A percentile compares a stretch with the other conserved stretches of the same genome.
These are phyloP conservation scores for Globisporangium splendens DNA, from an alignment of 352 stramenopile species.

Conservation along the genomic window DNA sequence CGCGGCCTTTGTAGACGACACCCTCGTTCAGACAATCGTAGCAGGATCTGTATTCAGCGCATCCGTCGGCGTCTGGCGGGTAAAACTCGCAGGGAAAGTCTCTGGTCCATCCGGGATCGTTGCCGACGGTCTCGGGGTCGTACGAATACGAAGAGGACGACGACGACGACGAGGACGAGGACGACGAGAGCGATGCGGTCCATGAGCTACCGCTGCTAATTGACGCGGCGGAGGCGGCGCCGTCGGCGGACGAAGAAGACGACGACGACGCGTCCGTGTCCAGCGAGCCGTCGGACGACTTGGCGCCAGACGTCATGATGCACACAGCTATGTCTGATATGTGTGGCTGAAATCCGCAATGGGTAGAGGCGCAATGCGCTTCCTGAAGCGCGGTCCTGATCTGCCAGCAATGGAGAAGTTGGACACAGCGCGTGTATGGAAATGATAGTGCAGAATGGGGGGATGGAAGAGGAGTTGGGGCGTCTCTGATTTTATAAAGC, in stretches of 20 bases:
- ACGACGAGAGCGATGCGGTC: neutral
- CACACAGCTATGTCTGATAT: too few relatives aligned
- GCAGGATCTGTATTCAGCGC: slow-evolving; percentile 38
- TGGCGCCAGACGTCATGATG: neutral
- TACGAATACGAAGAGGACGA: slow-evolving; percentile 13
- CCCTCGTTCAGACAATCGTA: slow-evolving; percentile 44
- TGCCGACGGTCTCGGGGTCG: slow-evolving; percentile 16
- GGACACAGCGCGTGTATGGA: too few relatives aligned
- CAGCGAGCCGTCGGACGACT: neutral
- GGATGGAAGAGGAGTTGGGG: too few relatives aligned
- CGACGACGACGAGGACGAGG: slow-evolving; percentile 6
- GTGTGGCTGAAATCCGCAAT: neutral
- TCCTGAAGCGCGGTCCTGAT: too few relatives aligned
- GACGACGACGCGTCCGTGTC: neutral
- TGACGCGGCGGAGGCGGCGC: too few relatives aligned
- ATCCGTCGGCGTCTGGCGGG: slow-evolving; percentile 32
- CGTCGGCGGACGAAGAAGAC: neutral
- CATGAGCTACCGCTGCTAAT: neutral
- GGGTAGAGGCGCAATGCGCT: too few relatives aligned
- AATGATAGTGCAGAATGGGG: too few relatives aligned
- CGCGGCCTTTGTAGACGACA: slow-evolving; percentile 16
- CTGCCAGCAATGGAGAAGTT: too few relatives aligned
- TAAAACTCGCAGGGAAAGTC: slow-evolving; percentile 36
- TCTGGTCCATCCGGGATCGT: slow-evolving; percentile 16
- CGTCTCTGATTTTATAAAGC: too few relatives aligned